Conservation (phyloP, 148 eudicot species). For the Fallopia convolvulus region DNA sequence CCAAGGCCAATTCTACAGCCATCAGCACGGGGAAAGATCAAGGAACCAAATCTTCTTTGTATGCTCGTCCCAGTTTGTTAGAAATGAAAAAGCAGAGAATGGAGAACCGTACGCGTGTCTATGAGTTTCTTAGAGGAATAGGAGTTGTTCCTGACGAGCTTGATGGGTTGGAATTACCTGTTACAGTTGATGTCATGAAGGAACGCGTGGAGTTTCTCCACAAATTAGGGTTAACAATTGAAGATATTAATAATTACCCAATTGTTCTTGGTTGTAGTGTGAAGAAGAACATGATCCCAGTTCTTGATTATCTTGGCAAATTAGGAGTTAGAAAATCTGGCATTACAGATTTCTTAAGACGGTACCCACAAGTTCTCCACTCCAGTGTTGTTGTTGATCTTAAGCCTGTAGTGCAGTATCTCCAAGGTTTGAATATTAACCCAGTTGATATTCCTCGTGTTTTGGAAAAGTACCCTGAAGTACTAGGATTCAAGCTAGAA, state of each 20-base stretch:
- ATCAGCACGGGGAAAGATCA: constrained; percentile 23
- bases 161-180: constrained; percentile 92
- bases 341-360: constrained; percentile 65
- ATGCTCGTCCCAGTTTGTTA: constrained; percentile 67
- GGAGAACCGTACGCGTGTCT: constrained; percentile 76
- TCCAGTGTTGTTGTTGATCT: constrained; percentile 95
- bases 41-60: constrained; percentile 47
- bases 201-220: constrained; percentile 92
- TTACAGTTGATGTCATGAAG: constrained; percentile 91
- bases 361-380: constrained; percentile 93
- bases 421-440: constrained; percentile 81
- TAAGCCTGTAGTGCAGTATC: constrained; percentile 87
- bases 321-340: constrained; percentile 77
- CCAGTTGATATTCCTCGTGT: constrained; percentile 70
- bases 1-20: constrained; percentile 28
- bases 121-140: constrained; percentile 71
- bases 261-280: constrained; percentile 99
- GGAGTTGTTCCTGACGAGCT: constrained; percentile 85
- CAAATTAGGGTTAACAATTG: constrained; percentile 71
- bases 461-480: constrained; percentile 82
- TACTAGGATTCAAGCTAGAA: constrained; percentile 93
- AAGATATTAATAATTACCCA: constrained; percentile 91
- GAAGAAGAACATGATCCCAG: constrained; percentile 96
- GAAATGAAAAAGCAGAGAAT: constrained; percentile 74
- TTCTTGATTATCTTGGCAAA: constrained; percentile 95